phyloP scores from a whole-genome alignment of 208 protist species.

The Trypanosomatidae sp. region DNA sequence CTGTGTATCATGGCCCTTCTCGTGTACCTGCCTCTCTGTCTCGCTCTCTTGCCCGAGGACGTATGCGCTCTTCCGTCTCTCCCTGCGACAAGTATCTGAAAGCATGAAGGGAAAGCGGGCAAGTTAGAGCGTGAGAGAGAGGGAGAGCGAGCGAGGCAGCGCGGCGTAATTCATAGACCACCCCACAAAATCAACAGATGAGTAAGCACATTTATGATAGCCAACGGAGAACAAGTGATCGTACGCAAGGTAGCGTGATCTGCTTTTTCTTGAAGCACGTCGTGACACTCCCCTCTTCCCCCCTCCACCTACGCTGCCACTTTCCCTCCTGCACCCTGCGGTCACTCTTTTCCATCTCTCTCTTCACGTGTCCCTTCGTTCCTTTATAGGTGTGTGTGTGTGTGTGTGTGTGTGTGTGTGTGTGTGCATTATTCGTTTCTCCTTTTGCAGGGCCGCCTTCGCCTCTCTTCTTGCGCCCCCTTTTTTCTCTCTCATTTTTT shows the following conservation, averaged over 20 bases:
- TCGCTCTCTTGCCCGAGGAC: no score
- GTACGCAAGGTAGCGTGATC: background rate
- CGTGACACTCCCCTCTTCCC: background rate
- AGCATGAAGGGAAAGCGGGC: background rate
- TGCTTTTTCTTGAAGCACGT: constrained; percentile 1
- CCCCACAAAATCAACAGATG: background rate
- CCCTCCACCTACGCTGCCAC: background rate
- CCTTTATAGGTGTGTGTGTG: background rate
- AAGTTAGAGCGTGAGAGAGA: background rate
- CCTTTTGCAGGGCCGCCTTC: background rate
- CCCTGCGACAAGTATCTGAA: no score
- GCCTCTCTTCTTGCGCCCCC: background rate
- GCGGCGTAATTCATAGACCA: background rate
- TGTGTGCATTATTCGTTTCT: background rate
- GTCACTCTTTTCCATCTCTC: background rate
- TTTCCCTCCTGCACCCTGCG: background rate
- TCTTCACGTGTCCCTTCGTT: background rate
- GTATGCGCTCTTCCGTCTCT: no score
- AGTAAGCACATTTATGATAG: background rate
- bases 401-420: background rate
- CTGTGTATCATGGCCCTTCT: background rate
- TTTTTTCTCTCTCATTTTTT: constrained; percentile 8
- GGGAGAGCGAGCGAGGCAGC: background rate
- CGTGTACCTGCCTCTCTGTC: background rate
- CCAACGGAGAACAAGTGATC: background rate